Base-by-base conservation (phyloP, 352 stramenopile species). In the Globisporangium viniferum region DNA sequence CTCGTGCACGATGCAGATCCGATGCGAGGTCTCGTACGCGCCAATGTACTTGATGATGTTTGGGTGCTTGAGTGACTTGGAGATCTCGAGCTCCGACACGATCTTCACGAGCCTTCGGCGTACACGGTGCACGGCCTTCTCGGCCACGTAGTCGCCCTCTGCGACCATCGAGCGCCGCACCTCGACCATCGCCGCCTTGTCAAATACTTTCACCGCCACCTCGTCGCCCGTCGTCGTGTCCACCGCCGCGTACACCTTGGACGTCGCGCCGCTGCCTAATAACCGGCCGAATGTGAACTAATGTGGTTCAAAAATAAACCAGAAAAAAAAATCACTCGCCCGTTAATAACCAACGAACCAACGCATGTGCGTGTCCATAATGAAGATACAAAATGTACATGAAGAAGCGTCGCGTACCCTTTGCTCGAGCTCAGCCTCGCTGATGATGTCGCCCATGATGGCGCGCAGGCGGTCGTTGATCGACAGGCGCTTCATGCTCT, bases 11-110 rank as follows among this genome's bases (percentile, higher is more conserved):
- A 95, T 91, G 60, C 82, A 92, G 22, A 93, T 73, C 51, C 87
- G 85, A 69, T 95, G 81, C 31, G 84, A 86, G 29, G 85, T 95
- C 70, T 95, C 87, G 68, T 83, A 92, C 18, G 82, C 85, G 60
- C 84, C 79, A 5, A 91, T 49, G 59, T 78, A 92, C 69, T 91
- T 80, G 62, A 95, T 90, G 58, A 95, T 89, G 63, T 95, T 92
- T 3, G 82, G 81, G 69, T 95, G 87, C 29, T 84, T 59, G 54
- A 95, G 81, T 56, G 75, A 76, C 66, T 82, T 84, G 44, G 79
- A 82, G 68, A 94, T 90, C 68, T 92, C 85, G n/a, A 95, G 73
- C 70, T 95, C 87, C n/a, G 81, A 90, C 53, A 93, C 64, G 59
- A 95, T 80, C 70, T 95, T 95, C 35, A 90, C 70, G 53, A 95